Evolutionary conservation across 1,139 yeast genomes (phyloP).

Genomic region (Candida sanyaensis): DNA sequence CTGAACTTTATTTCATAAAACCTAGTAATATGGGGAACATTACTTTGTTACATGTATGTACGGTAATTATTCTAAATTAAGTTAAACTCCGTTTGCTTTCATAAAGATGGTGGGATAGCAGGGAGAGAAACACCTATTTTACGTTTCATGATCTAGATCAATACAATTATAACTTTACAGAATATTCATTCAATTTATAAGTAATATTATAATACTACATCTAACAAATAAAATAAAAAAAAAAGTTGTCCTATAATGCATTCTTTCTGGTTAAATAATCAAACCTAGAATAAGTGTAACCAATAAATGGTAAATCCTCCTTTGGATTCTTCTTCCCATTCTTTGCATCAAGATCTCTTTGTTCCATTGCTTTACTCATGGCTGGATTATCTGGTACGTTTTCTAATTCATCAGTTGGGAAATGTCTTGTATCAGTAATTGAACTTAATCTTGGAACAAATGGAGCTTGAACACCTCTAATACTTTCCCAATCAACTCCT

Average conservation of each 20-base stretch:
- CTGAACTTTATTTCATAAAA: no score
- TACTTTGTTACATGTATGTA: no score
- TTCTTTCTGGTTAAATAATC: slow-evolving; percentile 88
- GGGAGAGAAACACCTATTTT: no score
- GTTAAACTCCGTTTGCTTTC: no score
- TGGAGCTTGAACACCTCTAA: slow-evolving; percentile 92
- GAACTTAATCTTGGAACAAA: slow-evolving; percentile 66
- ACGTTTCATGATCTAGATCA: no score
- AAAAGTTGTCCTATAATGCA: slow-evolving; percentile 51
- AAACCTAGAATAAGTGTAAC: slow-evolving; percentile 92
- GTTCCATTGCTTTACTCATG: slow-evolving; percentile 67
- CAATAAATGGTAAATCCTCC: slow-evolving; percentile 93
- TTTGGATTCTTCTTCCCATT: slow-evolving; percentile 51
- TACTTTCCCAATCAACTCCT: slow-evolving; percentile 96
- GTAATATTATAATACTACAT: not conserved
- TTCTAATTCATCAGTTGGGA: slow-evolving; percentile 97
- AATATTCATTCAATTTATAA: not conserved
- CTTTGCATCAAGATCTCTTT: slow-evolving; percentile 43
- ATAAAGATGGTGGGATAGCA: no score
- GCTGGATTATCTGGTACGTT: slow-evolving; percentile 96
- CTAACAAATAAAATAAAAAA: not conserved
- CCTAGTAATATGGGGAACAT: no score
- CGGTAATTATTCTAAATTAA: no score
- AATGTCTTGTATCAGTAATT: slow-evolving; percentile 94
- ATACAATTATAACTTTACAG: no score